Percentiles rank a stretch among this genome's conserved stretches.
Conservation (phyloP, 192 early-diverging fungal species). For the Pilobolus umbonatus region DNA sequence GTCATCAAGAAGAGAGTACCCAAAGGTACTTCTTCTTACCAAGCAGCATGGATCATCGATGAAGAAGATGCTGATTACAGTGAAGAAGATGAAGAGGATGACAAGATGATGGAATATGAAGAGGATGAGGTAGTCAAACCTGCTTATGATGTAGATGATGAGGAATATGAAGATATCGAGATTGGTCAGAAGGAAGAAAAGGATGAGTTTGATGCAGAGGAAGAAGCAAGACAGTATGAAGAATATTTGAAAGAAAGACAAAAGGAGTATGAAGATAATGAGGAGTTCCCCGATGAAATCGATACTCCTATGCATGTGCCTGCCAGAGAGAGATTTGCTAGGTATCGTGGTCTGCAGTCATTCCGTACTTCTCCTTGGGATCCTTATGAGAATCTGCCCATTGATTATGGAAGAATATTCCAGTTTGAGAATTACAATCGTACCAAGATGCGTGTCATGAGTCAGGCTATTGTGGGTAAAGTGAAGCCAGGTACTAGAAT, state of each 20-base stretch:
- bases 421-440: conserved; percentile 87
- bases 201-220: conserved; percentile 35
- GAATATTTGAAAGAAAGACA: conserved; percentile 64
- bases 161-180: conserved; percentile 51
- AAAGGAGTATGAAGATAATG: conserved; percentile 64
- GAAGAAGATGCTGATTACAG: conserved; percentile 61
- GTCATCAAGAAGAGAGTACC: conserved; percentile 73
- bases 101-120: conserved; percentile 28
- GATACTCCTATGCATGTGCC: conserved; percentile 86
- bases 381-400: conserved; percentile 94
- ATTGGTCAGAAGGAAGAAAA: conserved; percentile 28
- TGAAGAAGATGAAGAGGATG: conserved; percentile 50
- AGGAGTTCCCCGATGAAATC: conserved; percentile 94
- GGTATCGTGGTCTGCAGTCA: conserved; percentile 91
- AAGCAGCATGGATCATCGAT: conserved; percentile 97
- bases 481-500: conserved; percentile 63
- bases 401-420: conserved; percentile 95
- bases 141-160: conserved; percentile 39
- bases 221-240: conserved; percentile 41
- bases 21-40: conserved; percentile 94
- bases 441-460: conserved; percentile 73
- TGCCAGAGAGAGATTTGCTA: conserved; percentile 83
- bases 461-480: conserved; percentile 42
- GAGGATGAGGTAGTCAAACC: conserved; percentile 34
- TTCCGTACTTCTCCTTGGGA: conserved; percentile 98